Base-by-base conservation (phyloP, 306 rosid species). In the Fragaria nilgerrensis region DNA sequence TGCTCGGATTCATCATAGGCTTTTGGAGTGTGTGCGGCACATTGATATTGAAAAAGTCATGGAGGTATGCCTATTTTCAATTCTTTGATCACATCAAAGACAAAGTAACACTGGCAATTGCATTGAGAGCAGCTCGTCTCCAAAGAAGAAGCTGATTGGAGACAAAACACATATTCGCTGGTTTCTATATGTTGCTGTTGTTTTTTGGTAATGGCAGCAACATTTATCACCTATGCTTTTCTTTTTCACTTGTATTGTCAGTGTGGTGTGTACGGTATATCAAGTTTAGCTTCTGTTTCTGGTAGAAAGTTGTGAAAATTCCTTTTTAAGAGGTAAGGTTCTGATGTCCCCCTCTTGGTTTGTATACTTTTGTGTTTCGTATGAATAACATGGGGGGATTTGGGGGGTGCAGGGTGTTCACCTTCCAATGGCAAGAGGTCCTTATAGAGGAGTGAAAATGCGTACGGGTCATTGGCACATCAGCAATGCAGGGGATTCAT, bases 21-120 rank as follows among this genome's bases (percentile, higher is more conserved):
- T 59, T 78, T 29, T 43, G 70, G 68, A 39, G 67, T 7, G 39
- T 73, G 20, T 73, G 37, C 5, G 22, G 52, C 17, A 36, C 70
- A 1, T 22, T 34, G 45, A 11, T 63, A 7, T 19, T 74, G 14
- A 62, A 48, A 2, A 50, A 49, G 10, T 39, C 68, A n/a, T 66
- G 43, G 82, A 78, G 72, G 76, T 72, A 19, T 72, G 76, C 75
- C 0, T 72, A 72, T 50, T 72, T 72, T 22, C 48, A 37, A 3
- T 72, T 53, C 5, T 36, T 72, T 1, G 36, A 53, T 65, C 23
- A 43, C 52, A 23, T 71, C 1, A 39, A 39, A 50, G 56, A 45
- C 8, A 52, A 48, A 12, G 29, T 9, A 22, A 36, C 76, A 37
- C 22, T 53, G 1, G 50, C 36, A 5, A 55, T 73, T 53, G 8